Evolutionary conservation across 192 early-diverging fungal species (phyloP).

Genomic region (Backusella macrospora): DNA sequence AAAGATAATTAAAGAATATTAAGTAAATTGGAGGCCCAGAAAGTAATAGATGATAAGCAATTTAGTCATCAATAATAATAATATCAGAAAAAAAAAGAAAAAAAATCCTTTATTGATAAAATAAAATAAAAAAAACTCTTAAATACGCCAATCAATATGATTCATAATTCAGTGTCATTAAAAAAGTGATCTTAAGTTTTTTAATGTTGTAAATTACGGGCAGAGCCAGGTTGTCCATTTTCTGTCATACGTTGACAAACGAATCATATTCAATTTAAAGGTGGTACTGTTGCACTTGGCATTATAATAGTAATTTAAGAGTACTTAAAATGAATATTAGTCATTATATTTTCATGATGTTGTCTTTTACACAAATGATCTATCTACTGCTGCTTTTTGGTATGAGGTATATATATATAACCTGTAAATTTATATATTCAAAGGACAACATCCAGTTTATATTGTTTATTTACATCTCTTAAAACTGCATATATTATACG

Average conservation of each 20-base stretch:
- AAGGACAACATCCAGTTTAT: neutral
- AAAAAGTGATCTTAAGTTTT: neutral
- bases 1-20: neutral
- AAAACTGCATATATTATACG: neutral
- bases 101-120: neutral
- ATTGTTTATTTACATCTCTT: neutral
- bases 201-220: neutral
- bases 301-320: constrained; percentile 12
- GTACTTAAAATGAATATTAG: constrained; percentile 15
- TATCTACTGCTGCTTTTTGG: neutral
- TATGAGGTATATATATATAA: no score
- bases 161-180: neutral
- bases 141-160: neutral
- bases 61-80: neutral
- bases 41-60: neutral
- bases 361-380: neutral
- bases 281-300: constrained; percentile 7
- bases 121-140: neutral
- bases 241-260: neutral
- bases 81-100: neutral
- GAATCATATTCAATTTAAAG: neutral
- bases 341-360: constrained; percentile 1
- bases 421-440: no score
- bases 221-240: neutral
- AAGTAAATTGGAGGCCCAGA: neutral